Conservation (phyloP, 176 grass and related monocot genomes). For the Rhipidocladum racemiflorum region DNA sequence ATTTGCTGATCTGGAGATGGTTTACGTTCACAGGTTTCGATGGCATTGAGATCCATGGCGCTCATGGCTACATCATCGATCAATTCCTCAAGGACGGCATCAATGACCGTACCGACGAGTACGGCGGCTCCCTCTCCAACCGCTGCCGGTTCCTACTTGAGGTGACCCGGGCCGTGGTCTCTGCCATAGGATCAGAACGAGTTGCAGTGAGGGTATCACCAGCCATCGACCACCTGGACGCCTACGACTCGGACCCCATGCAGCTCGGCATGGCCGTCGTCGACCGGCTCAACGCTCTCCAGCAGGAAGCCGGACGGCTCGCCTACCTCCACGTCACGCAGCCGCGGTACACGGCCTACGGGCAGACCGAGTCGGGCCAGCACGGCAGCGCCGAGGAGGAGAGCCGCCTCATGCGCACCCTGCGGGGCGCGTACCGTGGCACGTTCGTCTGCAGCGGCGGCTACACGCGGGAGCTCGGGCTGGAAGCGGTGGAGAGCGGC, state of each 20-base stretch:
- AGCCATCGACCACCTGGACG: slow-evolving; percentile 90
- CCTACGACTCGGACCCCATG: slow-evolving; percentile 71
- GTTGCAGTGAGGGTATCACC: slow-evolving; percentile 77
- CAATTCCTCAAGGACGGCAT: slow-evolving; percentile 96
- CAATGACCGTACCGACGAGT: slow-evolving; percentile 74
- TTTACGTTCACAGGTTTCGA: slow-evolving; percentile 61
- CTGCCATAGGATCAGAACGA: slow-evolving; percentile 59
- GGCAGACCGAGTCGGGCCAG: slow-evolving; percentile 79
- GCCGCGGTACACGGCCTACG: slow-evolving; percentile 78
- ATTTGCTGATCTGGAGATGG: background rate
- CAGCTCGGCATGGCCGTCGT: slow-evolving; percentile 69
- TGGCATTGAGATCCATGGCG: slow-evolving; percentile 91
- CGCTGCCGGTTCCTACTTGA: slow-evolving; percentile 77
- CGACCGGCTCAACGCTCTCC: slow-evolving; percentile 56
- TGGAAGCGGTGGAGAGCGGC: slow-evolving; percentile 63
- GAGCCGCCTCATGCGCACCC: slow-evolving; percentile 58
- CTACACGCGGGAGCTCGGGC: slow-evolving; percentile 75
- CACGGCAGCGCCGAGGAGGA: slow-evolving; percentile 88
- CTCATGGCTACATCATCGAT: slow-evolving; percentile 88
- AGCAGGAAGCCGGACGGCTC: slow-evolving; percentile 50
- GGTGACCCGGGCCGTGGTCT: slow-evolving; percentile 54
- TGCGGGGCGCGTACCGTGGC: slow-evolving; percentile 54
- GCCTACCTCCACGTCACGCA: slow-evolving; percentile 95
- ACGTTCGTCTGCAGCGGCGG: slow-evolving; percentile 89
- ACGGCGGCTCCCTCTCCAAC: slow-evolving; percentile 77